A percentile compares a stretch with the other conserved stretches of the same genome.
Evolutionary conservation across 2,329 filamentous ascomycete genomes (phyloP).

Genomic region (Fusarium torreyae): DNA sequence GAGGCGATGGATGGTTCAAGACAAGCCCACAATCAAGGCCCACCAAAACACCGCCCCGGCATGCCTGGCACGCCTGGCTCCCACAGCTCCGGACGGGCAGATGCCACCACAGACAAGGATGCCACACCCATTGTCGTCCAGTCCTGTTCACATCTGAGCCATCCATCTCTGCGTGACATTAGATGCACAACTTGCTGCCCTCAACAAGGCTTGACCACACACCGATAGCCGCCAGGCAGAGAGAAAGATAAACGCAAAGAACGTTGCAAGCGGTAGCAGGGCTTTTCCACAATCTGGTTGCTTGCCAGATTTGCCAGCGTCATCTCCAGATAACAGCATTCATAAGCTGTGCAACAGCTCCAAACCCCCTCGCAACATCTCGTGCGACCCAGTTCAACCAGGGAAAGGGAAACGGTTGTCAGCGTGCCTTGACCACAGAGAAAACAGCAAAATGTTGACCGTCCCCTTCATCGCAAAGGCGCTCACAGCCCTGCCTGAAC

Average conservation of each 20-base stretch:
- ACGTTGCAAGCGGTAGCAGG: constrained; percentile 9
- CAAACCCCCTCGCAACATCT: constrained; percentile 33
- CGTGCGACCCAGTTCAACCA: constrained; percentile 12
- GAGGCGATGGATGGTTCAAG: constrained; percentile 41
- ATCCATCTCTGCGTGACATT: constrained; percentile 49
- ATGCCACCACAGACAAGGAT: constrained; percentile 45
- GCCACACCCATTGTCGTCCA: constrained; percentile 40
- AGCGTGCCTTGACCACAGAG: constrained; percentile 10
- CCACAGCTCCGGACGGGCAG: constrained; percentile 46
- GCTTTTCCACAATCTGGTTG: constrained; percentile 17
- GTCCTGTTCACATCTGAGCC: constrained; percentile 20
- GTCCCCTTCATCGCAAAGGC: constrained; percentile 16
- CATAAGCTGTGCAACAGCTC: constrained; percentile 27
- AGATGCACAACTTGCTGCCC: constrained; percentile 45
- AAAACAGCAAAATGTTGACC: constrained; percentile 23
- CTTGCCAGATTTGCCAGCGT: constrained; percentile 39
- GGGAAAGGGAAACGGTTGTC: constrained; percentile 17
- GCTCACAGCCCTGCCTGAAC: constrained; percentile 37
- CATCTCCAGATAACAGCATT: constrained; percentile 43
- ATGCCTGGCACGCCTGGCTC: constrained; percentile 42
- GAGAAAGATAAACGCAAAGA: constrained; percentile 26
- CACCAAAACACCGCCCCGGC: constrained; percentile 49
- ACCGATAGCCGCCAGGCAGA: constrained; percentile 40
- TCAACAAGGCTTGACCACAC: constrained; percentile 11
- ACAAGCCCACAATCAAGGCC: constrained; percentile 39